Evolutionary conservation across 352 stramenopile genomes (phyloP).

Genomic region (Phytophthora pisi): DNA sequence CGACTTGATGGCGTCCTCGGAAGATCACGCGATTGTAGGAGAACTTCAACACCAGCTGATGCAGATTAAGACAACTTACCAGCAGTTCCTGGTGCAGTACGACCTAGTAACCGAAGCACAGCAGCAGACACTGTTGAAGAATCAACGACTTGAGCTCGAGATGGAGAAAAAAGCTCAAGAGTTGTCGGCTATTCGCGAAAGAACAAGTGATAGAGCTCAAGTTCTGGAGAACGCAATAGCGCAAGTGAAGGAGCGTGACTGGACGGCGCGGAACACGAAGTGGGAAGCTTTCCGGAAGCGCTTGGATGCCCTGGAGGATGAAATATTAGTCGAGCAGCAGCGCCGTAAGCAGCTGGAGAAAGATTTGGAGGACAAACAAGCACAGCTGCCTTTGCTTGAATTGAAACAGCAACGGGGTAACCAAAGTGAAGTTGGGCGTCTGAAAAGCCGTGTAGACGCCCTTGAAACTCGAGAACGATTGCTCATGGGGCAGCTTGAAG

Average conservation of each 20-base stretch:
- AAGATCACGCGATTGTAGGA: constrained; percentile 92
- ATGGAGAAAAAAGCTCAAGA: constrained; percentile 53
- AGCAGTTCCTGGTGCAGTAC: constrained; percentile 80
- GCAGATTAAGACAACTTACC: constrained; percentile 85
- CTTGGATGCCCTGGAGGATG: constrained; percentile 67
- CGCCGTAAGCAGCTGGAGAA: constrained; percentile 64
- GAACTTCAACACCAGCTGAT: constrained; percentile 90
- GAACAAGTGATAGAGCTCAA: constrained; percentile 39
- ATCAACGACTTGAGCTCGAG: constrained; percentile 65
- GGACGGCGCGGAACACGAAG: constrained; percentile 61
- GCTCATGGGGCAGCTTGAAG: constrained; percentile 62
- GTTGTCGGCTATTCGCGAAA: constrained; percentile 41
- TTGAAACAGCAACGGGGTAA: constrained; percentile 26
- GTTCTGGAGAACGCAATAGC: constrained; percentile 53
- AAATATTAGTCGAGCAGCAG: constrained; percentile 59
- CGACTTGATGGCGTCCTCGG: constrained; percentile 77
- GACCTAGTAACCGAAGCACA: constrained; percentile 56
- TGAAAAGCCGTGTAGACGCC: constrained; percentile 66
- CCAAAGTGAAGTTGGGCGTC: constrained; percentile 43
- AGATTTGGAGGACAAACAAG: constrained; percentile 61
- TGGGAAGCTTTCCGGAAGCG: constrained; percentile 78
- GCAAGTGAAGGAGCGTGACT: constrained; percentile 64
- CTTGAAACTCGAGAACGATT: constrained; percentile 74
- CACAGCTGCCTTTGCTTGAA: constrained; percentile 34
- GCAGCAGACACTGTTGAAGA: constrained; percentile 56